These are phyloP conservation scores for Komagataella ulmi DNA, from an alignment of 805 yeast genomes.

Conservation along the genomic window DNA sequence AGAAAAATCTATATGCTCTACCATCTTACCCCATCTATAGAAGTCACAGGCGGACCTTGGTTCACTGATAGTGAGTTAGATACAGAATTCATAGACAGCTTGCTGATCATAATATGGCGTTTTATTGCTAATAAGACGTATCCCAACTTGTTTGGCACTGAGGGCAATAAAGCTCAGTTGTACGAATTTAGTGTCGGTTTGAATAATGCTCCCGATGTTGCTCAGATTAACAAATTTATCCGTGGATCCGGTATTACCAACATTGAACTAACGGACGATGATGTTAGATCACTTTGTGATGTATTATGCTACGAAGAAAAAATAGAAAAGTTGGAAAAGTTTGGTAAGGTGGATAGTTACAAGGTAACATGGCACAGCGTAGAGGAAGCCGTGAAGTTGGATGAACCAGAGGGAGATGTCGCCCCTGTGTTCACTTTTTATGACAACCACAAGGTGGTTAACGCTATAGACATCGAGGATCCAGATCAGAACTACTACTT, in stretches of 20 bases:
- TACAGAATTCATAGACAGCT: slow-evolving; percentile 79
- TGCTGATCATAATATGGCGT: slow-evolving; percentile 79
- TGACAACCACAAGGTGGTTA: neutral
- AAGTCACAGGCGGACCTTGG: slow-evolving; percentile 99
- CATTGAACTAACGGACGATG: slow-evolving; percentile 62
- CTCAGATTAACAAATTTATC: slow-evolving; percentile 66
- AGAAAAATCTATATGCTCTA: slow-evolving; percentile 94
- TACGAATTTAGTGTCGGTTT: slow-evolving; percentile 26
- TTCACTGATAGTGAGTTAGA: slow-evolving; percentile 93
- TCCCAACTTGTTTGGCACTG: slow-evolving; percentile 54
- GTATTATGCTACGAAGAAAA: slow-evolving; percentile 82
- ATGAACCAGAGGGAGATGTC: neutral
- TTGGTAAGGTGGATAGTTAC: slow-evolving; percentile 47
- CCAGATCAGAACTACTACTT: neutral
- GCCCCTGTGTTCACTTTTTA: neutral
- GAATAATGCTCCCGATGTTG: slow-evolving; percentile 55
- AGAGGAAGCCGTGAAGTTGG: slow-evolving; percentile 35
- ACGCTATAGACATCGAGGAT: neutral
- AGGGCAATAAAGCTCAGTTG: slow-evolving; percentile 18
- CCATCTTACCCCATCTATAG: slow-evolving; percentile 84
- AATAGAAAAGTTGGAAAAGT: slow-evolving; percentile 65
- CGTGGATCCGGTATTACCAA: slow-evolving; percentile 60
- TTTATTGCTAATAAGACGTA: slow-evolving; percentile 64
- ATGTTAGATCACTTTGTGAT: slow-evolving; percentile 74
- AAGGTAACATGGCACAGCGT: slow-evolving; percentile 79